Base-by-base conservation (phyloP, 1,139 yeast species). In the Zygosaccharomyces sapae region DNA sequence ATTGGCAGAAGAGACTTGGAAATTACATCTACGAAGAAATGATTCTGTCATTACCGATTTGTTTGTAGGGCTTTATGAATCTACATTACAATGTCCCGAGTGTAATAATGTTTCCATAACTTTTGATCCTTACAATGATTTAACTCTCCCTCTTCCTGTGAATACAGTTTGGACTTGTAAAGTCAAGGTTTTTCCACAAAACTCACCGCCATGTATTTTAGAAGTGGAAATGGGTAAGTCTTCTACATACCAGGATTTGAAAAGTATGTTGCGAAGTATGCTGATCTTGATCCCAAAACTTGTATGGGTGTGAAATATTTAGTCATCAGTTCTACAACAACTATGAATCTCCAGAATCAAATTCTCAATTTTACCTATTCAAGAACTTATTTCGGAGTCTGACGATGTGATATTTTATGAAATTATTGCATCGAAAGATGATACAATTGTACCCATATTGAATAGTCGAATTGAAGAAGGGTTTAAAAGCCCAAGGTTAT, bases 61-160 rank as follows among this genome's bases (percentile, higher is more conserved):
- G 48, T 92, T 92, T 70, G 87, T 92, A 6, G 97, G 97, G 0
- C 65, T 89, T 59, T 92, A 92, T 65, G 86, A 88, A 65, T 88
- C 96, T 2, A 88, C 96, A 0, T 71, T 92, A 50, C 78, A 86
- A 5, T 92, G 98, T 62, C 97, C 98, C 0, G 81, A 71, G 18
- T 92, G 98, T 67, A 66, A 76, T 8, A 85, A 85, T 56, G 80
- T 87, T 2, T 86, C 96, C 25, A 77, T 90, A 22, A 90, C 97
- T 0, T 92, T 90, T 69, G 98, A 92, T 63, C 98, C 98, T 0
- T 92, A 83, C 62, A 87, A 83, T 70, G 97, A 89, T 61, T 70
- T 92, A 54, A 90, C 98, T 0, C 70, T 92, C 41, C 97, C 97
- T 0, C 70, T 92, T 38, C 97, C 97, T 0, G 80, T 85, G 9